Evolutionary conservation across 2,329 filamentous ascomycete species (phyloP), one percentile per base, ranked within the genome.

Genomic region (Cytospora mali): DNA sequence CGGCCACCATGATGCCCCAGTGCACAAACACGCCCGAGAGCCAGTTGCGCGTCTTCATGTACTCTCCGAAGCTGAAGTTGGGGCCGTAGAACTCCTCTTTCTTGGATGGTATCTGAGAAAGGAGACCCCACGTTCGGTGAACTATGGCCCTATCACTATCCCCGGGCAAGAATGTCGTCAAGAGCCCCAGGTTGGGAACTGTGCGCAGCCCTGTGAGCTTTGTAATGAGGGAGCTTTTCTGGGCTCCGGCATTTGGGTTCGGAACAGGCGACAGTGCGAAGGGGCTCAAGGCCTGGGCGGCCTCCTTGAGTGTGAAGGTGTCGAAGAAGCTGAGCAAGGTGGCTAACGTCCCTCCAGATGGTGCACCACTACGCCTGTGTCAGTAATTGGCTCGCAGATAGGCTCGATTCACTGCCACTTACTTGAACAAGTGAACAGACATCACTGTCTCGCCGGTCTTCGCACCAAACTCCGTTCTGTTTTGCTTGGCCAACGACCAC

Each of bases 271-370:
- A 89, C 11, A 85, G 73, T 1, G 81, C 81, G 69, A 81, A 88
- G 16, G 86, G 85, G 27, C 73, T 71, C 59, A 76, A 71, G 2
- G 82, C 75, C 3, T 74, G 75, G 16, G 69, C 71, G 6, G 88
- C 67, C 58, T 87, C 74, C 54, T 77, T 74, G 21, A 84, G 56
- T 25, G 76, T 75, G 69, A 81, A 87, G 52, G 74, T 73, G 28
- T 88, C 85, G 62, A 86, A 78, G 25, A 87, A 67, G 53, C 72
- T 82, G 16, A 97, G 74, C 4, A 87, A 77, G 0, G 92, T 93
- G 35, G 84, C 81, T 5, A 93, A 75, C 2, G 90, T 88, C 53
- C 88, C 88, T n/a, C 87, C 87, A 1, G 87, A 89, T 3, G 85
- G 81, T 1, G 75, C 69, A 28, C 76, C 73, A 51, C 80, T 84